Percentiles rank a stretch among this genome's conserved stretches.
Conservation (phyloP, 768 basidiomycete species). For the Tricholoma bakamatsutake region DNA sequence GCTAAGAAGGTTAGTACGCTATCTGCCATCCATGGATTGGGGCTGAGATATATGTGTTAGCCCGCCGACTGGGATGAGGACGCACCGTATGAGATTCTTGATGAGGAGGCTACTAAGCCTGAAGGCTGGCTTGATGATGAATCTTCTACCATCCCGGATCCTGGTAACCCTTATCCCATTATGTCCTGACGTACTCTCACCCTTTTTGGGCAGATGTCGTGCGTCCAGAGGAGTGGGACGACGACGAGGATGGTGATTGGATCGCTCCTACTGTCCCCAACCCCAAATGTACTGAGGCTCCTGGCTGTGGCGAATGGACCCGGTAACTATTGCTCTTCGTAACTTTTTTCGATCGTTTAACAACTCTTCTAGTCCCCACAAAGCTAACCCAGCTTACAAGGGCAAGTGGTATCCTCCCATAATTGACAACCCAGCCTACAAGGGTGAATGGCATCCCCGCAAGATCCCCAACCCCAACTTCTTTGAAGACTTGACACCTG, state of each 20-base stretch:
- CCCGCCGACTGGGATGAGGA: conserved; percentile 98
- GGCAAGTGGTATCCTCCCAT: conserved; percentile 96
- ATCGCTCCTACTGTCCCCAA: conserved; percentile 85
- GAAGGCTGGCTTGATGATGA: conserved; percentile 96
- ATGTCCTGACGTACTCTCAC: not conserved
- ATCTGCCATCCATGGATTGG: not conserved
- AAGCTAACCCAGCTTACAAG: conserved; percentile 93
- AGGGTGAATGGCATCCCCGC: conserved; percentile 88
- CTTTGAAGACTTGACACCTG: conserved; percentile 83
- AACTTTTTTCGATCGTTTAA: not conserved
- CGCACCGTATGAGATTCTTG: conserved; percentile 86
- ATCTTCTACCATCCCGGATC: conserved; percentile 74
- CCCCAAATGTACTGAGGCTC: conserved; percentile 83
- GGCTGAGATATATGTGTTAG: conserved; percentile 28
- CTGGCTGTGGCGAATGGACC: conserved; percentile 96
- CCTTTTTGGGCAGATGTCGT: conserved; percentile 51
- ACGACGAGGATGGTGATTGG: conserved; percentile 99
- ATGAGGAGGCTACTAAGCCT: conserved; percentile 84
- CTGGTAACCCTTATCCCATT: conserved; percentile 46
- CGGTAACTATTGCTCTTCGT: conserved; percentile 35
- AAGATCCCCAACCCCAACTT: conserved; percentile 87
- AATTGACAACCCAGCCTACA: conserved; percentile 97
- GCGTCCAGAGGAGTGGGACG: conserved; percentile 99
- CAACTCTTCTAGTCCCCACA: conserved; percentile 52
- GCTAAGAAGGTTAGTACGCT: conserved; percentile 62